These are phyloP conservation scores for Artemisia annua DNA, from an alignment of 129 eudicot species.

Conservation along the genomic window DNA sequence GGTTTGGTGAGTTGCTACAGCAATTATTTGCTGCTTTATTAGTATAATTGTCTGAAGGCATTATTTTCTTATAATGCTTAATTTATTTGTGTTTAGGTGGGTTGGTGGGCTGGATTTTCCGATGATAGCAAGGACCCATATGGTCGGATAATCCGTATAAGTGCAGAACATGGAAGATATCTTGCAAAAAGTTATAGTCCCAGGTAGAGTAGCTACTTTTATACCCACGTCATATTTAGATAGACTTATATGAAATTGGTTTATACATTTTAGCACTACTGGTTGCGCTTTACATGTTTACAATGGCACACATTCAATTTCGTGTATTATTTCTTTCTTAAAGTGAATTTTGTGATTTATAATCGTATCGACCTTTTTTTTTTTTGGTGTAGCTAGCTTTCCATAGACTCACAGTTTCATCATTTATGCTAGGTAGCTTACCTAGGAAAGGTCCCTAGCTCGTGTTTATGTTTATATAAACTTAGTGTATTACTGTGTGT, in stretches of 20 bases:
- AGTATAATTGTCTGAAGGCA: background rate
- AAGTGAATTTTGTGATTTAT: too few species aligned
- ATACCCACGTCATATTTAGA: background rate
- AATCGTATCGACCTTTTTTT: too few species aligned
- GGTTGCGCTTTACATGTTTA: background rate
- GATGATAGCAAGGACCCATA: constrained; percentile 77
- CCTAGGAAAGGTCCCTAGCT: too few species aligned
- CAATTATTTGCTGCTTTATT: background rate
- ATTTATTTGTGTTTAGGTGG: constrained; percentile 56
- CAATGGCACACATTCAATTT: background rate
- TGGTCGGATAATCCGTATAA: constrained; percentile 85
- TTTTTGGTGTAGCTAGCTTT: too few species aligned
- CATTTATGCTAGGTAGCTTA: too few species aligned
- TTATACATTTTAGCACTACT: background rate
- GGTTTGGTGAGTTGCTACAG: constrained; percentile 71
- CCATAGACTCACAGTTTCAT: too few species aligned
- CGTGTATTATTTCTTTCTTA: too few species aligned
- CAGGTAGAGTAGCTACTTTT: constrained; percentile 49
- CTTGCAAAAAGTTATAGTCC: constrained; percentile 93
- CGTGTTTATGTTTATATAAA: too few species aligned
- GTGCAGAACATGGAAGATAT: constrained; percentile 95
- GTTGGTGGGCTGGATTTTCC: constrained; percentile 99
- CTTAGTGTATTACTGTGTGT: too few species aligned
- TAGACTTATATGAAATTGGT: background rate
- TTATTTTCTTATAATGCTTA: background rate